Base-by-base conservation (phyloP, 1,139 yeast species). In the Candida smagusa region DNA sequence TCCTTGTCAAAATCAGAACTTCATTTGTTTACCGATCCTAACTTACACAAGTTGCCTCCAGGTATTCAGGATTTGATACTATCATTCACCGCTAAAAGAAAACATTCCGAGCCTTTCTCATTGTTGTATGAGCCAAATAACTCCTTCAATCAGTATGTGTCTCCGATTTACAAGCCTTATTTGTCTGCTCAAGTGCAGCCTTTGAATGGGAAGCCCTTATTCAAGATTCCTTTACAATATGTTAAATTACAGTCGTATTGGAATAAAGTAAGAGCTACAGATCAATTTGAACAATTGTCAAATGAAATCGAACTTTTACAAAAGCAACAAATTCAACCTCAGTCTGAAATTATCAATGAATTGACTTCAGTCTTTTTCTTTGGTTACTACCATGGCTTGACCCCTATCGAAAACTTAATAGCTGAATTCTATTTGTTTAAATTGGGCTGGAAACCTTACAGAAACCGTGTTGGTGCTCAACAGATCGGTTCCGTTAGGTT, bases 51-150 rank as follows among this genome's bases (percentile, higher is more conserved):
- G 35, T 58, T 81, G 37, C 90, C 92, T 4, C 81, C 87, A 6
- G 94, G 94, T 22, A 74, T 84, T 29, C 90, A 84, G 56, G 81
- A 80, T 49, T 71, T 79, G 42, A 70, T 79, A 2, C 54, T 75
- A 19, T 75, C 84, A 0, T 75, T 71, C 49, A 69, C 73, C 6
- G 60, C 77, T 2, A 65, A 72, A 28, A 59, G 76, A 43, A 64
- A 56, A 40, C 52, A 39, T 22, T 34, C 56, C 6, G 53, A 50
- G 24, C 54, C 51, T 32, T 53, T 58, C 44, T 49, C 56, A 48
- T 46, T 67, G 28, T 53, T 68, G 30, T 45, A 53, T 23, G 54
- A 54, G 45, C 41, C 63, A 25, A 16, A 16, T 16, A 40, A 50
- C 41, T 42, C 54, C 40, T 53, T 61, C 52, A 45, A 61, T 46